phyloP scores from a whole-genome alignment of 1,284 basidiomycete species.

The Malassezia pachydermatis region DNA sequence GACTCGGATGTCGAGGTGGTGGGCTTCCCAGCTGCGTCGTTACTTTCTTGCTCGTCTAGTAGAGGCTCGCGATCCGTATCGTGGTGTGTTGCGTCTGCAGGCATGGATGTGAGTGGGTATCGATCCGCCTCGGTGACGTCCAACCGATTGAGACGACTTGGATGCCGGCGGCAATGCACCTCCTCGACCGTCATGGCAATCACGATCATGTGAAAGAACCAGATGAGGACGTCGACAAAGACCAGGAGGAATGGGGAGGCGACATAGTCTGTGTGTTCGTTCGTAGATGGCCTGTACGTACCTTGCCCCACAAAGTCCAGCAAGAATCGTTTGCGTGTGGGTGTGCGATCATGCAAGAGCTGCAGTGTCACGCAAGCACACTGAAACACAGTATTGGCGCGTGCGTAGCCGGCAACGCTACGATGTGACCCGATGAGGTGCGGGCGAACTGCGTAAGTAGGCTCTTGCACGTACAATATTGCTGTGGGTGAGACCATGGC shows the following conservation, averaged over 20 bases:
- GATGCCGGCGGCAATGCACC: not conserved
- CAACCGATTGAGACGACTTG: not conserved
- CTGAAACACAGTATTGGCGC: conserved; percentile 4
- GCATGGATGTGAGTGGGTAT: no score
- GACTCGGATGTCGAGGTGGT: not conserved
- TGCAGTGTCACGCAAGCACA: not conserved
- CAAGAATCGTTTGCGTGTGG: conserved; percentile 15
- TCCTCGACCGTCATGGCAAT: conserved; percentile 23
- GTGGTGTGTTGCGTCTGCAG: no score
- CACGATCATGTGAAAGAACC: conserved; percentile 17
- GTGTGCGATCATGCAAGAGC: conserved; percentile 2
- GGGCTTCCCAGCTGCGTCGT: not conserved
- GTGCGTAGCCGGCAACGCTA: not conserved
- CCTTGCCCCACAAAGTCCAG: conserved; percentile 35
- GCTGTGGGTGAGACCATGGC: conserved; percentile 2
- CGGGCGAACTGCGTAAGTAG: conserved; percentile 7
- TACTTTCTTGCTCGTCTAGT: not conserved
- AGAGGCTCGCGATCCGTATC: no score
- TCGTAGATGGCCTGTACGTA: not conserved
- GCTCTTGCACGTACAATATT: conserved; percentile 7
- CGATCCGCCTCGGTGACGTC: not conserved
- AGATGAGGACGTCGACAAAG: conserved; percentile 11
- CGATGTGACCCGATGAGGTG: not conserved
- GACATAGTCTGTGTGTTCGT: conserved; percentile 10
- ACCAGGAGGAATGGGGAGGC: conserved; percentile 24